Evolutionary conservation across 192 early-diverging fungal genomes (phyloP), one percentile per base, ranked within the genome.

Genomic region (Linnemannia hyalina): DNA sequence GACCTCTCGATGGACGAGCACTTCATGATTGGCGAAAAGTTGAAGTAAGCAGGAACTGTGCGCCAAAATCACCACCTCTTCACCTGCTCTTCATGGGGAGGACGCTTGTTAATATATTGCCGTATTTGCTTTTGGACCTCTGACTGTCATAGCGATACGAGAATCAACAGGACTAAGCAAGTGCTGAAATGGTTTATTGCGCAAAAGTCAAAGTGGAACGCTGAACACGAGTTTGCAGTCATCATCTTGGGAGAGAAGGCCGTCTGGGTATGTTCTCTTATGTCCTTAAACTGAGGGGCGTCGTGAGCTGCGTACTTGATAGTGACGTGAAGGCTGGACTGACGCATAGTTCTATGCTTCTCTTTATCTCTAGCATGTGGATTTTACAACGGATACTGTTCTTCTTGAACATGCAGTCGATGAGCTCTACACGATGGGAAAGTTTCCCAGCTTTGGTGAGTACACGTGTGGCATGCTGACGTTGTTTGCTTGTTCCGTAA

Each of bases 401-500:
- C 73, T 88, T 20, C 22, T 88, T 5, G 78, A 74, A 9, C 77
- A 83, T 74, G 87, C 69, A 7, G 79, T 88, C 26, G 82, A 80
- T 32, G 87, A 83, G 60, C 70, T 88, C 7, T 88, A 83, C 52
- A 75, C 87, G 6, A 88, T 83, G 87, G 87, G 87, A 44, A 73
- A 83, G 23, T 88, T 77, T 38, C 54, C 22, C 4, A 42, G 72
- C 13, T 88, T 82, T 73, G 78, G 87, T 83, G 80, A 54, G 85
- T 32, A 20, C 32, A 52, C 23, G 2, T 7, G 13, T 52, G n/a
- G n/a, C 9, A 60, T 32, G 11, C 15, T 15, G 26, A 15, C 60
- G 60, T 15, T 9, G 22, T 26, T 4, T 35, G 13, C 11, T 15
- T 65, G 7, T 35, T 65, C 60, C 8, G 1, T 23, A 65, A 3